Percentiles rank a stretch among this genome's conserved stretches.
Evolutionary conservation across 768 basidiomycete species (phyloP).

Genomic region (Phanerodontia chrysosporium): DNA sequence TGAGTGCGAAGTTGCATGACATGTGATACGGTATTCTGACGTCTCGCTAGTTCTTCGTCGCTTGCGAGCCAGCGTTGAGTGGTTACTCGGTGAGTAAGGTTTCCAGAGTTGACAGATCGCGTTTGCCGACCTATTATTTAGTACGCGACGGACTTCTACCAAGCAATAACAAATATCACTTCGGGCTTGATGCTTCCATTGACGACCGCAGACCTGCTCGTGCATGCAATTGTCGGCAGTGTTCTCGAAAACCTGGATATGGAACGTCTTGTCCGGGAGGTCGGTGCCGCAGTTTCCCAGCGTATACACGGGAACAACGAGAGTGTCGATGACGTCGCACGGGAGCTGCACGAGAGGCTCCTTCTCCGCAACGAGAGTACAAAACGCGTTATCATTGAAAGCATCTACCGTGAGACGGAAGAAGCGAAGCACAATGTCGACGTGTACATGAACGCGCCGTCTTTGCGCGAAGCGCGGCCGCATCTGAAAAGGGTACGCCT

Average conservation of each 20-base stretch:
- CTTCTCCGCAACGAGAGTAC: conserved; percentile 92
- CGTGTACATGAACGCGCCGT: conserved; percentile 72
- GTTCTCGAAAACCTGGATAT: conserved; percentile 98
- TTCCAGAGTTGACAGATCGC: conserved; percentile 6
- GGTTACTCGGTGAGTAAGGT: conserved; percentile 71
- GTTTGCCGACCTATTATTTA: conserved; percentile 26
- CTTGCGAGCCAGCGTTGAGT: conserved; percentile 93
- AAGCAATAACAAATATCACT: conserved; percentile 87
- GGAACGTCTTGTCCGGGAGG: conserved; percentile 93
- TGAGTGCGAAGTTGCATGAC: conserved; percentile 33
- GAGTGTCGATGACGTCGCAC: conserved; percentile 94
- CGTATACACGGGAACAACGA: conserved; percentile 91
- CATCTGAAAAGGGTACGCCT: conserved; percentile 66
- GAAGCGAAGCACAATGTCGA: conserved; percentile 88
- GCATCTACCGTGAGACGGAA: conserved; percentile 89
- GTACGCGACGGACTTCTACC: conserved; percentile 94
- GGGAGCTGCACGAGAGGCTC: conserved; percentile 88
- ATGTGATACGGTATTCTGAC: conserved; percentile 10
- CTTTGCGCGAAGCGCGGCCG: conserved; percentile 69
- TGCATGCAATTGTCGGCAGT: conserved; percentile 94
- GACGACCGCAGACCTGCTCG: conserved; percentile 89
- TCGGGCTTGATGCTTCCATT: conserved; percentile 95
- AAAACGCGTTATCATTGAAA: conserved; percentile 94
- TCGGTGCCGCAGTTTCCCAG: conserved; percentile 89
- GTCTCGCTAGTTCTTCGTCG: conserved; percentile 84